Base-by-base conservation (phyloP, 345 rosid species). In the thale cress (Arabidopsis thaliana) region DNA sequence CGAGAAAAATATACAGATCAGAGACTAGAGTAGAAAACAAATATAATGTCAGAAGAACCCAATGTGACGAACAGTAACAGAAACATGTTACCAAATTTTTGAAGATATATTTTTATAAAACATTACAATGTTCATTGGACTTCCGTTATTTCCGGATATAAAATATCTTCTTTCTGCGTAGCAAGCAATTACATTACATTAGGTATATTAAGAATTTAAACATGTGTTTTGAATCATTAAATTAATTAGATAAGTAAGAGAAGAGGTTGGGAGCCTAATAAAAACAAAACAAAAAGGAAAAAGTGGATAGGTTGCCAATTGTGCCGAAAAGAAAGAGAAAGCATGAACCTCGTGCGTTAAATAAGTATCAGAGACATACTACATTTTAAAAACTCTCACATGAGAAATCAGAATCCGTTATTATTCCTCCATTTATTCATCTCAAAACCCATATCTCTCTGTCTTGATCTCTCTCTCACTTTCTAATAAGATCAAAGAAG, bases 271-370 rank as follows among this genome's bases (percentile, higher is more conserved):
- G 59, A 23, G 64, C 23, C 70, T 69, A 61, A 52, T 46, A 11
- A 23, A 68, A n/a, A 37, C 53, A 42, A 13, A 42, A 11, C 0
- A 13, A 34, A 49, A 16, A 33, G 0, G 3, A 25, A 52, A 76
- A 62, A 64, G 58, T 44, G 32, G 45, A 55, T 36, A 57, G 25
- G 70, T 37, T 65, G 50, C 6, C 13, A 48, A 28, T 58, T 36
- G 52, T 37, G 53, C 20, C 60, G 14, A 59, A 52, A 75, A 13
- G 4, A 34, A 51, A 65, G 14, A 32, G 20, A 40, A 64, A 59
- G 58, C 81, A 59, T 72, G 73, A 78, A 78, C 57, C 81, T 64
- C 80, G 80, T 77, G 81, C 77, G 77, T 59, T 37, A 55, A 20
- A 48, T 20, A 1, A 16, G 20, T 40, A 53, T 49, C 22, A 20